Conservation (phyloP, 2,329 filamentous ascomycete species). For the Botryotinia narcissicola region DNA sequence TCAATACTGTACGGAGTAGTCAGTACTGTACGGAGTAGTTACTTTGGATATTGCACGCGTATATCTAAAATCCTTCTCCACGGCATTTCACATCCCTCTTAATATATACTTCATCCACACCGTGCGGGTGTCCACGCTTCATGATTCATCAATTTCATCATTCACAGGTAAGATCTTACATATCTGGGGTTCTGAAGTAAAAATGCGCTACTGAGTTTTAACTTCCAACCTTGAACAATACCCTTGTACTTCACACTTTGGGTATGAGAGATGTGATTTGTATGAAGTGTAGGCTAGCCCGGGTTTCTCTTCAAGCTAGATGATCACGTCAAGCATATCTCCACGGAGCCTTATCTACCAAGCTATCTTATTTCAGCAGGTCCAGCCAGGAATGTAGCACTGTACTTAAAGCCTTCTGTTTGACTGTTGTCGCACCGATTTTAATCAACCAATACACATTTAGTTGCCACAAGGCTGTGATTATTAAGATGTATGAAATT, state of each 20-base stretch:
- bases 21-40: not conserved
- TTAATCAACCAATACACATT: not conserved
- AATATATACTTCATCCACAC: not conserved
- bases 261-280: not conserved
- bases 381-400: not conserved
- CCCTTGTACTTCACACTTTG: not conserved
- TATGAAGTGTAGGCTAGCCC: not conserved
- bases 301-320: not conserved
- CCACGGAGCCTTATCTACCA: conserved; percentile 16
- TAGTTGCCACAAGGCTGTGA: conserved; percentile 2
- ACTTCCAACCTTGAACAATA: not conserved
- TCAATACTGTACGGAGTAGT: not conserved
- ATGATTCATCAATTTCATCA: conserved; percentile 4
- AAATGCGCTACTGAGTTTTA: not conserved
- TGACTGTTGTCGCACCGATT: conserved; percentile 5
- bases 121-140: not conserved
- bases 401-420: conserved; percentile 10
- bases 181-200: not conserved
- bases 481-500: not conserved
- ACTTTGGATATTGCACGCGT: not conserved
- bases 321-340: conserved; percentile 7
- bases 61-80: not conserved
- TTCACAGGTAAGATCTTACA: not conserved
- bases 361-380: conserved; percentile 1
- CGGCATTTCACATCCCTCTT: not conserved